Base-by-base conservation (phyloP, 208 protist genomes). In the Wallacemonas collosoma region DNA sequence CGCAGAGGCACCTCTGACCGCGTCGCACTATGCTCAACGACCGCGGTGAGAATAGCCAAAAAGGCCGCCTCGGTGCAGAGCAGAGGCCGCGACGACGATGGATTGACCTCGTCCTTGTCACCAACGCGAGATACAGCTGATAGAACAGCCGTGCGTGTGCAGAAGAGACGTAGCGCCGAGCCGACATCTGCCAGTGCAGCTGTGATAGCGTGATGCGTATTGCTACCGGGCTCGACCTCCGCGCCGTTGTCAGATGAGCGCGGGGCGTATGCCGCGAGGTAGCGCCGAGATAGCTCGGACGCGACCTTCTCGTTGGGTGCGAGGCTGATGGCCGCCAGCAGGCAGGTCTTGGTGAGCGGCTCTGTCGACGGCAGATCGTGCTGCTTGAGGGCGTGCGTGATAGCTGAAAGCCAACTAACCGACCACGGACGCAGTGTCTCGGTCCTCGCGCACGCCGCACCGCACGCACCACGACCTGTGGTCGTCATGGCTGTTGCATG, bases 231-330 rank as follows among this genome's bases (percentile, higher is more conserved):
- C 45, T 50, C 45, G 1, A 12, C 12, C 8, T 50, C 45, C 45
- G 6, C 45, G 12, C 26, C 26, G 26, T 26, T 26, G 26, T 26
- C 26, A 53, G 11, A 6, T 45, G 35, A 38, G 14, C 43, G 11
- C 63, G 35, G 51, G 3, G 9, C 54, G 39, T 39, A 57, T 15
- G 26, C 50, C 36, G 9, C 4, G 6, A 9, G 64, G 14, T 7
- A 69, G 47, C 4, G 5, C 35, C 6, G 3, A 11, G 38, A 6
- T 12, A 50, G 45, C 45, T 50, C 45, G 45, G 45, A 50, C 45
- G 64, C 50, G 17, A 69, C 64, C 8, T 40, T 3, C 45, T n/a
- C 26, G 26, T 65, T 65, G 48, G 45, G 64, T 15, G 50, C 64
- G 38, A 58, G 64, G 35, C 50, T 57, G 47, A 55, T 57, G 5